Conservation (phyloP, 106 monocot genomes). For the Iris macrosiphon region DNA sequence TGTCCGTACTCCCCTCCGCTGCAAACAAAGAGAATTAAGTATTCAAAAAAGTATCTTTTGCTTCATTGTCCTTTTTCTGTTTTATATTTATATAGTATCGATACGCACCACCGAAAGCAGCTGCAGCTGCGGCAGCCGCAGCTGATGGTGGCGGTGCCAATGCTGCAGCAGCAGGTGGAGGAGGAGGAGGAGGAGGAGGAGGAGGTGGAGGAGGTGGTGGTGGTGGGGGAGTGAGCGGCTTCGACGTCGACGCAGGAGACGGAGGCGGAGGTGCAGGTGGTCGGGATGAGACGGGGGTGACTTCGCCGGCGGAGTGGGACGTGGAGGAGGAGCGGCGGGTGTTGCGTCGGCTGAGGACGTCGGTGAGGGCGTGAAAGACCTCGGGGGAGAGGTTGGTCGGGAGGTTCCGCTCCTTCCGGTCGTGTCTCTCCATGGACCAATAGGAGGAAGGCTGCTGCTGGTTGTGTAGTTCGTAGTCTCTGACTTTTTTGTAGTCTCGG, state of each 20-base stretch:
- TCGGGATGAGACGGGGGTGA: neutral
- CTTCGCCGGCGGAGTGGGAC: neutral
- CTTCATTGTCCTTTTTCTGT: too few relatives aligned
- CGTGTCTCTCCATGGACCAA: constrained; percentile 48
- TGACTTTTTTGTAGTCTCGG: constrained; percentile 64
- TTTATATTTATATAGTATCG: too few relatives aligned
- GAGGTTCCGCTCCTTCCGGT: constrained; percentile 27
- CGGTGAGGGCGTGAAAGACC: constrained; percentile 66
- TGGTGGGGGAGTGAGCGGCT: neutral
- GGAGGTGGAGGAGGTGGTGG: constrained; percentile 9
- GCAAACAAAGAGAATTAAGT: neutral
- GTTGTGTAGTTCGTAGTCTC: constrained; percentile 57
- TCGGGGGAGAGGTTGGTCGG: constrained; percentile 75
- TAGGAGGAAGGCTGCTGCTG: too few relatives aligned
- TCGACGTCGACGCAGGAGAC: neutral
- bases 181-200: neutral
- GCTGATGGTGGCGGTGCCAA: neutral
- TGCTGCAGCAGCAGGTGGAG: neutral
- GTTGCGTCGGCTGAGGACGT: constrained; percentile 58
- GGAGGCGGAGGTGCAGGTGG: constrained; percentile 12
- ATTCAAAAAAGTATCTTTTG: neutral
- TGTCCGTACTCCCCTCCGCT: constrained; percentile 1
- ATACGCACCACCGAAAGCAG: too few relatives aligned
- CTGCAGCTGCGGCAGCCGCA: neutral
- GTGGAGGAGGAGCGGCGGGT: constrained; percentile 21